These are phyloP conservation scores for Prunus mongolica DNA, from an alignment of 306 rosid species.

Conservation along the genomic window DNA sequence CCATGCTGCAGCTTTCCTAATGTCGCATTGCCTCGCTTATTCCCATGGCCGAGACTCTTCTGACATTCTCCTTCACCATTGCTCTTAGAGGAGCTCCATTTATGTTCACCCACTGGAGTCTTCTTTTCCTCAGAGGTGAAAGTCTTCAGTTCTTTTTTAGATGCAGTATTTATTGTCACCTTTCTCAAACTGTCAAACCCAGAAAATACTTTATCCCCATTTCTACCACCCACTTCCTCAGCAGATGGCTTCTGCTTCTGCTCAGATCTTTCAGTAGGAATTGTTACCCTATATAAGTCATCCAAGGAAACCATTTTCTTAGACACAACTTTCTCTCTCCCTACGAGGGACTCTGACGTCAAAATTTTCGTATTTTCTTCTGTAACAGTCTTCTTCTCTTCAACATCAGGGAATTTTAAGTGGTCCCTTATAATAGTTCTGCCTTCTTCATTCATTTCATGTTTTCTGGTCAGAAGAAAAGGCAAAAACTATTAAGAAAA, in stretches of 20 bases:
- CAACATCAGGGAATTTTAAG: conserved; percentile 41
- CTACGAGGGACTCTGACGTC: conserved; percentile 5
- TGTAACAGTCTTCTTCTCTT: not conserved
- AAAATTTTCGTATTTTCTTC: not conserved
- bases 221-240: not conserved
- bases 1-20: conserved; percentile 28
- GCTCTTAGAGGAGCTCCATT: conserved; percentile 7
- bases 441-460: conserved; percentile 33
- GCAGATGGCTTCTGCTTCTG: not conserved
- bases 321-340: conserved; percentile 21
- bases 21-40: conserved; percentile 22
- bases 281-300: not conserved
- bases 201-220: not conserved
- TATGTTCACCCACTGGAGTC: conserved; percentile 35
- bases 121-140: conserved; percentile 25
- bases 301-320: not conserved
- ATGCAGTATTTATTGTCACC: conserved; percentile 7
- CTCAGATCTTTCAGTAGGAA: too few species aligned
- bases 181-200: not conserved
- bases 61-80: conserved; percentile 28
- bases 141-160: conserved; percentile 36
- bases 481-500: conserved; percentile 6
- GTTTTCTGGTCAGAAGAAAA: conserved; percentile 46
- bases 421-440: conserved; percentile 53
- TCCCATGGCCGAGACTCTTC: conserved; percentile 24